These are phyloP conservation scores for Fragilariopsis cylindrus DNA, from an alignment of 108 stramenopile genomes.

Conservation along the genomic window DNA sequence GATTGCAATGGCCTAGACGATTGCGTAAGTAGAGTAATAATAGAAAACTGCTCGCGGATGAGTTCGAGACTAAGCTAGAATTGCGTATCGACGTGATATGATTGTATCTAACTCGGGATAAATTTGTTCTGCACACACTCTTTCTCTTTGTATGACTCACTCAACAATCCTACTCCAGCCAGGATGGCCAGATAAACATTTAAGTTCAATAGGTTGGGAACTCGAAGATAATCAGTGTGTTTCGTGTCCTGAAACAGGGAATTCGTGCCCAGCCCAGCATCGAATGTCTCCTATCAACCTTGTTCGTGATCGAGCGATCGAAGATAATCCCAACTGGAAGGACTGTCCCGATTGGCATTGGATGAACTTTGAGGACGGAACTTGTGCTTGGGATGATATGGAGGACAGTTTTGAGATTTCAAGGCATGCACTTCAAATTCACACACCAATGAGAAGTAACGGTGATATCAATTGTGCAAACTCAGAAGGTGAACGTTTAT, in stretches of 20 bases:
- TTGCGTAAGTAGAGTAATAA: slow-evolving; percentile 37
- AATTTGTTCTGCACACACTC: background rate
- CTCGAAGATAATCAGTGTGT: slow-evolving; percentile 36
- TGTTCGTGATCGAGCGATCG: slow-evolving; percentile 51
- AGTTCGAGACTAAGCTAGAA: background rate
- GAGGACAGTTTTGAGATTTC: slow-evolving; percentile 30
- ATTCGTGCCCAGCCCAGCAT: slow-evolving; percentile 27
- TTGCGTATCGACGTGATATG: background rate
- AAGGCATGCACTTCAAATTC: slow-evolving; percentile 34
- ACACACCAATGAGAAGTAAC: slow-evolving; percentile 26
- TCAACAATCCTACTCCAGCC: slow-evolving; percentile 10
- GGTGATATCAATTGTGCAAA: slow-evolving; percentile 41
- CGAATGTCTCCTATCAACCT: slow-evolving; percentile 67
- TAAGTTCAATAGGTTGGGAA: slow-evolving; percentile 33
- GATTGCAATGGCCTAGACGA: slow-evolving; percentile 38
- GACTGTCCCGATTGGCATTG: slow-evolving; percentile 51
- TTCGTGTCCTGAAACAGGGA: slow-evolving; percentile 44
- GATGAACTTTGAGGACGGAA: slow-evolving; percentile 44
- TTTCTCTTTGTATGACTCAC: background rate
- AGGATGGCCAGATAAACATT: slow-evolving; percentile 51
- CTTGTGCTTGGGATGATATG: slow-evolving; percentile 48
- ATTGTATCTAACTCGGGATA: background rate
- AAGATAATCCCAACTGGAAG: slow-evolving; percentile 23
- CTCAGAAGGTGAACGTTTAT: slow-evolving; percentile 21
- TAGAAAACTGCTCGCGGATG: background rate